These are phyloP conservation scores for Fusarium nurragi DNA, from an alignment of 2,329 filamentous ascomycete genomes.

Conservation along the genomic window DNA sequence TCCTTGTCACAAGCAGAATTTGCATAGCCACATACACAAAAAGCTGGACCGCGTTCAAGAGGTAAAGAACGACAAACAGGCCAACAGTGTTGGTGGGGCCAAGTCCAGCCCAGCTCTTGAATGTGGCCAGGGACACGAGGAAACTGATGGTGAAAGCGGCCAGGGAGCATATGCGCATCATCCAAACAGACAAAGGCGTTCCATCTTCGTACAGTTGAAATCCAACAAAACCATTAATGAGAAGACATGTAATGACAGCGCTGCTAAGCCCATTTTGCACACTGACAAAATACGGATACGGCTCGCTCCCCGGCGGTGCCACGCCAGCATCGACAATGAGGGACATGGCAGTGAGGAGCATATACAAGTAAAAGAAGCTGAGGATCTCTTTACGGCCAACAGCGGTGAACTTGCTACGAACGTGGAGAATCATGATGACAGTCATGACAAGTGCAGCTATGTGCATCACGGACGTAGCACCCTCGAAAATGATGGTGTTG, in stretches of 20 bases:
- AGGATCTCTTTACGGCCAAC: constrained; percentile 81
- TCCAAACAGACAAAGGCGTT: constrained; percentile 91
- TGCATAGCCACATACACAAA: constrained; percentile 89
- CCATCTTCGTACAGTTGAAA: constrained; percentile 99
- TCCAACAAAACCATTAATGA: constrained; percentile 98
- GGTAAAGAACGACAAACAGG: constrained; percentile 89
- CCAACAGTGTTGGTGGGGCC: constrained; percentile 86
- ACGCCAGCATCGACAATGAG: constrained; percentile 94
- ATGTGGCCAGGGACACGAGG: constrained; percentile 88
- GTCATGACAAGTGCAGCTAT: constrained; percentile 93
- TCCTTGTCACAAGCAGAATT: constrained; percentile 86
- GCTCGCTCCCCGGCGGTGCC: constrained; percentile 79
- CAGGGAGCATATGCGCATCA: constrained; percentile 80
- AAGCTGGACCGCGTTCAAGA: constrained; percentile 88
- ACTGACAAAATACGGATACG: constrained; percentile 92
- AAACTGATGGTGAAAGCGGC: constrained; percentile 88
- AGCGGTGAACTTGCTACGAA: constrained; percentile 96
- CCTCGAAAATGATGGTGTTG: constrained; percentile 98
- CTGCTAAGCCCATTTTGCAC: constrained; percentile 86
- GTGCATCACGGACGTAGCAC: constrained; percentile 89
- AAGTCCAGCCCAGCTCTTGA: constrained; percentile 89
- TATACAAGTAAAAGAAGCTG: constrained; percentile 97
- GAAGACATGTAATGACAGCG: constrained; percentile 84
- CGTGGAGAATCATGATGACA: constrained; percentile 95
- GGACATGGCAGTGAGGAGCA: constrained; percentile 87